phyloP scores from a whole-genome alignment of 306 rosid genomes.

The Trichosanthes truncata region DNA sequence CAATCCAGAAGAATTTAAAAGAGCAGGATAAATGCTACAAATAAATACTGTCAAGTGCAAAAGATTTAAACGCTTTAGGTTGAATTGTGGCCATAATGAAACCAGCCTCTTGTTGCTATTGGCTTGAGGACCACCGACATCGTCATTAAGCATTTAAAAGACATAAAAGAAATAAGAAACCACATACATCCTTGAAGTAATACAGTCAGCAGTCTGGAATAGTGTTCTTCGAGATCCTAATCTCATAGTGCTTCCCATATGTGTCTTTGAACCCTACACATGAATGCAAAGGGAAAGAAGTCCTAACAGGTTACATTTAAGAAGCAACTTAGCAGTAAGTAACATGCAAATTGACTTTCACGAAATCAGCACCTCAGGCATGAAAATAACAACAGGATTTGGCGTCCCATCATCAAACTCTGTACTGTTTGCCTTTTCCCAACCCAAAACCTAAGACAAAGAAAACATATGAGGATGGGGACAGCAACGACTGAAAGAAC shows the following conservation, averaged over 20 bases:
- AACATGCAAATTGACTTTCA: not conserved
- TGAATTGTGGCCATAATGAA: not conserved
- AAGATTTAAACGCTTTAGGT: not conserved
- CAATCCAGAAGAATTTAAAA: constrained; percentile 13
- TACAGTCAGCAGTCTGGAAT: constrained; percentile 60
- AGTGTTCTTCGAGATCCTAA: constrained; percentile 92
- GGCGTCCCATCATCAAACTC: constrained; percentile 78
- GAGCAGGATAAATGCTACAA: not conserved
- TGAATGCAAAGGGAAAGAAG: not conserved
- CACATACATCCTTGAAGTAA: constrained; percentile 86
- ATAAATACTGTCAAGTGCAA: not conserved
- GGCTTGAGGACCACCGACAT: not conserved
- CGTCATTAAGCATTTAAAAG: not conserved
- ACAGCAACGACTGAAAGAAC: not conserved
- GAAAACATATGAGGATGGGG: constrained; percentile 9
- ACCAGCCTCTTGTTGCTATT: not conserved
- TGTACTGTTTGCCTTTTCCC: constrained; percentile 75
- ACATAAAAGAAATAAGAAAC: constrained; percentile 14
- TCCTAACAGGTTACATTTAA: not conserved
- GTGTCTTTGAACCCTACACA: constrained; percentile 82
- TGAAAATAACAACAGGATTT: constrained; percentile 86
- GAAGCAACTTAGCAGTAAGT: not conserved
- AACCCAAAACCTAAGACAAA: constrained; percentile 62
- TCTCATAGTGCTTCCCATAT: constrained; percentile 98
- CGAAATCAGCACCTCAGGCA: constrained; percentile 75